A percentile compares a stretch with the other conserved stretches of the same genome.
phyloP scores from a whole-genome alignment of 306 rosid genomes.

The Arachis hypogaea region DNA sequence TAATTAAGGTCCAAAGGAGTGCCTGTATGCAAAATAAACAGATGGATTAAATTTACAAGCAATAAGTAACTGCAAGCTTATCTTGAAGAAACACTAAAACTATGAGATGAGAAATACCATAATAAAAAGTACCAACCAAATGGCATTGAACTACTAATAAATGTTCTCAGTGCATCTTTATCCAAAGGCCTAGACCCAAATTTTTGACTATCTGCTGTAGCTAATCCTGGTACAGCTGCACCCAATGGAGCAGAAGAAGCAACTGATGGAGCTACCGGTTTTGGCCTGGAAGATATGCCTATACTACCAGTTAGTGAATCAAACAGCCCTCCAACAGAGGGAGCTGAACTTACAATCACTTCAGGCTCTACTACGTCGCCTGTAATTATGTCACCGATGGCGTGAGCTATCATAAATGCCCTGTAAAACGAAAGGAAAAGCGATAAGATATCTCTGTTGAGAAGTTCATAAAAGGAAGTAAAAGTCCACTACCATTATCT shows the following conservation, averaged over 20 bases:
- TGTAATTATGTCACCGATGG: conserved; percentile 82
- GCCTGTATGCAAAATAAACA: conserved; percentile 53
- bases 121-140: conserved; percentile 92
- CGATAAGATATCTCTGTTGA: conserved; percentile 29
- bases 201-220: conserved; percentile 64
- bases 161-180: conserved; percentile 86
- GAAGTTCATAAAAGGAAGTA: conserved; percentile 26
- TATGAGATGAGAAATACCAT: conserved; percentile 64
- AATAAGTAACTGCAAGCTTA: conserved; percentile 38
- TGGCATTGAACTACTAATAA: conserved; percentile 92
- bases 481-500: conserved; percentile 29
- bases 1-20: conserved; percentile 93
- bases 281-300: conserved; percentile 88
- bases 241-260: conserved; percentile 61
- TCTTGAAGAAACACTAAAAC: conserved; percentile 37
- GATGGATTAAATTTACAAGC: conserved; percentile 37
- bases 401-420: conserved; percentile 88
- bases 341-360: conserved; percentile 70
- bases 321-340: conserved; percentile 94
- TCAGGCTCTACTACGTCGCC: conserved; percentile 85
- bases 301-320: conserved; percentile 93
- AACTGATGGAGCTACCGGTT: conserved; percentile 76
- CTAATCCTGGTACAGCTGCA: conserved; percentile 61
- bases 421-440: conserved; percentile 49
- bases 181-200: conserved; percentile 73